Conservation (phyloP, 31 red algal genomes). For the Porphyra umbilicalis region DNA sequence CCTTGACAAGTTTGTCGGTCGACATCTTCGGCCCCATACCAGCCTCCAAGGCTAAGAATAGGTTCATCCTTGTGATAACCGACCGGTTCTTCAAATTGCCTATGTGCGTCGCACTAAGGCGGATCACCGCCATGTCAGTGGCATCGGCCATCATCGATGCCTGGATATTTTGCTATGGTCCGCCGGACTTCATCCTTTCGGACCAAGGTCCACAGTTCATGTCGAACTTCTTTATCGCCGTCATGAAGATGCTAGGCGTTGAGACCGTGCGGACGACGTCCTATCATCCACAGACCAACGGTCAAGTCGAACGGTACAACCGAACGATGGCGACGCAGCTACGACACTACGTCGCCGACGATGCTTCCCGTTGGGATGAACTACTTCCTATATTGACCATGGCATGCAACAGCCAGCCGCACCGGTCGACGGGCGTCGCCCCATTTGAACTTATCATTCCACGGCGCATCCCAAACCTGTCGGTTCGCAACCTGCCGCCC, state of each 20-base stretch:
- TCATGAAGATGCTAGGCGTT: constrained; percentile 1
- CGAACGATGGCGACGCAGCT: no score
- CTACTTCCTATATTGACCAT: no score
- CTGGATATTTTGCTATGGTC: not conserved
- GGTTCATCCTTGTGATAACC: no score
- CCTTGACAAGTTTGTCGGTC: not conserved
- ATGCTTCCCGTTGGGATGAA: no score
- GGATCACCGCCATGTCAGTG: no score
- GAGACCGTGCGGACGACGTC: constrained; percentile 6
- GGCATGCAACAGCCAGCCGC: not conserved
- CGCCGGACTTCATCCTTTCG: not conserved
- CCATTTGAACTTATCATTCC: not conserved
- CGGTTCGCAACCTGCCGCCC: no score
- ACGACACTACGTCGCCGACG: no score
- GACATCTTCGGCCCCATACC: not conserved
- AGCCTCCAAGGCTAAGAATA: no score
- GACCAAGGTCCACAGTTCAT: constrained; percentile 8
- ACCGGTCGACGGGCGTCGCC: not conserved
- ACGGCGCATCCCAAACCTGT: not conserved
- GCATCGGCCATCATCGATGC: no score
- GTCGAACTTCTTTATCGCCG: constrained; percentile 8
- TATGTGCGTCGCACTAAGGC: no score
- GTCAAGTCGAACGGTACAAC: no score
- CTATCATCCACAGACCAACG: constrained; percentile 18
- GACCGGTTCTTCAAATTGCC: no score